Evolutionary conservation across 192 early-diverging fungal species (phyloP), one percentile per base, ranked within the genome.

Genomic region (Coemansia sp.): DNA sequence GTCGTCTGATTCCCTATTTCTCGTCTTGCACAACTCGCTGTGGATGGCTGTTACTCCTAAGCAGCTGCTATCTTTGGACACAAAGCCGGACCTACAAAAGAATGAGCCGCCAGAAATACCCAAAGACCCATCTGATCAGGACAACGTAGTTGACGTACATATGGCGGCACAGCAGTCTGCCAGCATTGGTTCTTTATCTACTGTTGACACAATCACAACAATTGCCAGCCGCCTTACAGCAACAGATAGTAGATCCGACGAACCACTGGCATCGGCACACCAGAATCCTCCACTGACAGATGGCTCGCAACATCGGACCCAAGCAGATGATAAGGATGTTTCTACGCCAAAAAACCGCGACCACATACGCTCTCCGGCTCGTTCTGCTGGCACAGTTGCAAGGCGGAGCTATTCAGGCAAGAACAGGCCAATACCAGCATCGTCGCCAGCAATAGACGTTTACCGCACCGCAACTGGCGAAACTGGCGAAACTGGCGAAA

Each of bases 121-220:
- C 25, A 51, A 51, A 26, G 13, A 23, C 25, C 23, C 9, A 1
- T 26, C 31, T 5, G 30, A 6, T 4, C 29, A 57, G 15, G 63
- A 63, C 13, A 26, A 33, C 8, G 18, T 61, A 6, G 51, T 66
- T 1, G 64, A 56, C 18, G 57, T 37, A 33, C 59, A 61, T 31
- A 61, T 55, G 55, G 39, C 33, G 2, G 66, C 72, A 0, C 58
- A 62, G 61, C 68, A 40, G 37, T 42, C 77, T 5, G 42, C 40
- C n/a, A 59, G 35, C 33, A 39, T 71, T 31, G 34, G 60, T 18
- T 62, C 68, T 29, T 53, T 46, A 16, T 71, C 68, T 12, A 74
- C 77, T 0, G 34, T 55, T 16, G 77, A 71, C 49, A 68, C 71
- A 2, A 51, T 71, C 46, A 66, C 68, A 4, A 60, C 77, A 13